phyloP scores from a whole-genome alignment of 2,329 filamentous ascomycete species.

The Sporothrix globosa region DNA sequence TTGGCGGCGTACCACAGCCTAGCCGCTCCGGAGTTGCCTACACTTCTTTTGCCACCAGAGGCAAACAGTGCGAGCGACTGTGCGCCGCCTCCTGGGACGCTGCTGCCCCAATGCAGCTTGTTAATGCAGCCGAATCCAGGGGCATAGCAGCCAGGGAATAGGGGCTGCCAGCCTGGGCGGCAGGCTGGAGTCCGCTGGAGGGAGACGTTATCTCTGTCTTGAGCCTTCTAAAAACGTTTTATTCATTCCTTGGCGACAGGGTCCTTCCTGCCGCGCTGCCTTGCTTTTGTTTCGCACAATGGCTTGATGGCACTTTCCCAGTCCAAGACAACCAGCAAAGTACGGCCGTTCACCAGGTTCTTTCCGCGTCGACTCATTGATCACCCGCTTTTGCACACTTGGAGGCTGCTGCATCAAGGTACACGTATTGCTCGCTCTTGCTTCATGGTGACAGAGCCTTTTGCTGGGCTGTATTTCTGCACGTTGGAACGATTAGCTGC shows the following conservation, averaged over 20 bases:
- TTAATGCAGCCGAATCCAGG: background rate
- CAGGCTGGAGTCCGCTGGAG: slow-evolving; percentile 11
- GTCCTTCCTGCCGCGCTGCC: slow-evolving; percentile 10
- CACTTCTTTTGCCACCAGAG: slow-evolving; percentile 22
- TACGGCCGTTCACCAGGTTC: background rate
- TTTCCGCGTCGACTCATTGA: slow-evolving; percentile 9
- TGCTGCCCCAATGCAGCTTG: background rate
- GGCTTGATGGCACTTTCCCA: background rate
- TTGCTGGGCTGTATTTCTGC: background rate
- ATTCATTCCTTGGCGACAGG: slow-evolving; percentile 12
- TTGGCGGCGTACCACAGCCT: background rate
- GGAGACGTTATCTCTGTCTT: background rate
- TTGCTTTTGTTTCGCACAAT: slow-evolving; percentile 17
- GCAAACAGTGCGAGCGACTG: slow-evolving; percentile 24
- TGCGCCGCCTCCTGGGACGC: background rate
- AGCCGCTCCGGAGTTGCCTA: slow-evolving; percentile 24
- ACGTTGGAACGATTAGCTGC: slow-evolving; percentile 14
- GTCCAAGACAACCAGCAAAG: too few relatives aligned
- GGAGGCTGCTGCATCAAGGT: background rate
- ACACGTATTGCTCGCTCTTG: background rate
- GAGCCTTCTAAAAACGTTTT: background rate
- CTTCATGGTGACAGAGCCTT: background rate
- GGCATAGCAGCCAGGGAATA: background rate
- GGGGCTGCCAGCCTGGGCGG: background rate
- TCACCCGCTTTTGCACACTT: background rate